Percentiles rank a stretch among this genome's conserved stretches.
Conservation (phyloP, 1,284 basidiomycete species). For the Pseudozyma thailandica region DNA sequence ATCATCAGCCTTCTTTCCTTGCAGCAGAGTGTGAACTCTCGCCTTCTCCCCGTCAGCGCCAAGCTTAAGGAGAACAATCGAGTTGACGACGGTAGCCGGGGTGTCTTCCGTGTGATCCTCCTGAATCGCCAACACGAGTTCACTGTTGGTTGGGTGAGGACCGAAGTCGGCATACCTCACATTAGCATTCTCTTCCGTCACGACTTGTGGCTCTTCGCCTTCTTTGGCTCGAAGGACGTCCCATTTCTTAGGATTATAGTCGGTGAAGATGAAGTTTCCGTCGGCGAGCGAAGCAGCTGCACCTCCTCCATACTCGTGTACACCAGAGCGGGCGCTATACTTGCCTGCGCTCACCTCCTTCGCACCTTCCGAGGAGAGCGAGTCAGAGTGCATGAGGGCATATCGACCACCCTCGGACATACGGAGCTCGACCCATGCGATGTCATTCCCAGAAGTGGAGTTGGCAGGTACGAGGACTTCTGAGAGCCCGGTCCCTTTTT, state of each 20-base stretch:
- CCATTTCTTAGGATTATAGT: conserved; percentile 45
- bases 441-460: conserved; percentile 56
- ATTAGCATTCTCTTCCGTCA: conserved; percentile 76
- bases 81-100: conserved; percentile 74
- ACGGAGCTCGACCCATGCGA: conserved; percentile 76
- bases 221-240: conserved; percentile 23
- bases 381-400: conserved; percentile 72
- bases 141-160: conserved; percentile 69
- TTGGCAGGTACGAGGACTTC: conserved; percentile 40
- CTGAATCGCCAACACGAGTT: conserved; percentile 72
- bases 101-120: conserved; percentile 77
- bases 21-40: conserved; percentile 29
- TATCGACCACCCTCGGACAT: conserved; percentile 75
- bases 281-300: conserved; percentile 41
- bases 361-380: conserved; percentile 33
- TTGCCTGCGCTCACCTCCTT: conserved; percentile 36
- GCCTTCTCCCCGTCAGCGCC: conserved; percentile 5
- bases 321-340: conserved; percentile 49
- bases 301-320: conserved; percentile 65
- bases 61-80: conserved; percentile 74
- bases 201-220: conserved; percentile 70
- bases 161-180: conserved; percentile 71
- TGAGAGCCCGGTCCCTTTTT: conserved; percentile 68
- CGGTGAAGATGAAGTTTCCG: conserved; percentile 51
- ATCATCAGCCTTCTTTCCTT: conserved; percentile 68